Evolutionary conservation across 2,329 filamentous ascomycete genomes (phyloP).

Genomic region (Aureobasidium sp.): DNA sequence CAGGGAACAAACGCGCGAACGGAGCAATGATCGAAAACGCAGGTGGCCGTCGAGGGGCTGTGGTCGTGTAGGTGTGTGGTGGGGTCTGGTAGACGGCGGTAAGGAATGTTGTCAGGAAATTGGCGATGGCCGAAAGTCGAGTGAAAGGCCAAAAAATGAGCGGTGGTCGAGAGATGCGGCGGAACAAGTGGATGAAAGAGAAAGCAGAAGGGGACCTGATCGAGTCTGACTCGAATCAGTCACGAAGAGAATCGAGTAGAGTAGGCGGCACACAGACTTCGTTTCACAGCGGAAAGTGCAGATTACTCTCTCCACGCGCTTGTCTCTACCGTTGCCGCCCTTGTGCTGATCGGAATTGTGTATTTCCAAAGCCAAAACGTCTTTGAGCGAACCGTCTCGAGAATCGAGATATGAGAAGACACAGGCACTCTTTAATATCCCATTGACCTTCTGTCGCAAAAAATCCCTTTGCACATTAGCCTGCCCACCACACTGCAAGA

Average conservation of each 20-base stretch:
- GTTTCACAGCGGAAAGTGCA: constrained; percentile 2
- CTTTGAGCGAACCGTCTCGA: neutral
- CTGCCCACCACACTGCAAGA: constrained; percentile 6
- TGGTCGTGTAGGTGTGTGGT: neutral
- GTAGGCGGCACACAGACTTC: neutral
- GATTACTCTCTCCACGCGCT: neutral
- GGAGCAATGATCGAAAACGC: neutral
- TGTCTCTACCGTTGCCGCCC: neutral
- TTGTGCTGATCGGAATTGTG: constrained; percentile 3
- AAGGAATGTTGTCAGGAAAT: constrained; percentile 7
- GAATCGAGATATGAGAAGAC: neutral
- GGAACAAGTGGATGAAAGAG: neutral
- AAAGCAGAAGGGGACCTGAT: neutral
- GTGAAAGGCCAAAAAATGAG: constrained; percentile 1
- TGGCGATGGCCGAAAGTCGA: neutral
- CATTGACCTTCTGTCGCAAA: neutral
- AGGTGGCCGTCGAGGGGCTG: constrained; percentile 5
- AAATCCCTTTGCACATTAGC: constrained; percentile 5
- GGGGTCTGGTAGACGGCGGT: neutral
- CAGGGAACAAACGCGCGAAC: constrained; percentile 4
- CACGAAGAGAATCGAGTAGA: neutral
- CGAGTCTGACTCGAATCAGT: neutral
- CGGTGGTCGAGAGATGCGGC: neutral
- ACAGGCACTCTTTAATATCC: neutral
- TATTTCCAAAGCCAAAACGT: neutral